A percentile compares a stretch with the other conserved stretches of the same genome.
phyloP scores from a whole-genome alignment of 305 asterid genomes.

The Caryopteris hybrid region DNA sequence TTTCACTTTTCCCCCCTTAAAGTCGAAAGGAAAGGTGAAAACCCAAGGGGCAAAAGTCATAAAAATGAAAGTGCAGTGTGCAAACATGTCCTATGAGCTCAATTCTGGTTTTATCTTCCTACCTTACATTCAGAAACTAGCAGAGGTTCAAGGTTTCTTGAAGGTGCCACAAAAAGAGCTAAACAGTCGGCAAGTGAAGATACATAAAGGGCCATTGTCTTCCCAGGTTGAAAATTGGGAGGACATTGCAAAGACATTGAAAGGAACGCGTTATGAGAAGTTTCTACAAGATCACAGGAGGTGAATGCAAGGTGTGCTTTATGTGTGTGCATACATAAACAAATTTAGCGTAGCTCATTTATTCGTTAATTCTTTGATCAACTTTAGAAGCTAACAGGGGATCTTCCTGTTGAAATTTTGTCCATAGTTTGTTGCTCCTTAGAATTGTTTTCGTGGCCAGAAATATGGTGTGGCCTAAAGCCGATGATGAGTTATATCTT shows the following conservation, averaged over 20 bases:
- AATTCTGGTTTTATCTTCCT: background rate
- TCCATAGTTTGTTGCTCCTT: background rate
- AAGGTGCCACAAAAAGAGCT: conserved; percentile 69
- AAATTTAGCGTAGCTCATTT: conserved; percentile 22
- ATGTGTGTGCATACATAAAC: conserved; percentile 26
- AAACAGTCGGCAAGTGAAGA: conserved; percentile 80
- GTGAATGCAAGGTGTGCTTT: conserved; percentile 21
- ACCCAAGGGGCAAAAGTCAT: no score
- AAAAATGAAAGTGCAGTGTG: no score
- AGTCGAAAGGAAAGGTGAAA: no score
- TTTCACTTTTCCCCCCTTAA: no score
- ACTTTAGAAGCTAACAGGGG: conserved; percentile 29
- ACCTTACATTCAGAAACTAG: conserved; percentile 49
- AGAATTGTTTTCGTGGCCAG: no score
- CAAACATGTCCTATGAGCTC: background rate
- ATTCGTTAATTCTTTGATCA: conserved; percentile 41
- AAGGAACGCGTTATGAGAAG: conserved; percentile 71
- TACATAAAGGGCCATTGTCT: conserved; percentile 75
- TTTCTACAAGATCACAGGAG: conserved; percentile 62
- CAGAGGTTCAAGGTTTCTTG: conserved; percentile 76
- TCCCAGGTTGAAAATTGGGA: conserved; percentile 85
- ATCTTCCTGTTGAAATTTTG: conserved; percentile 36
- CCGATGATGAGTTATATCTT: no score
- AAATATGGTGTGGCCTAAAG: no score
- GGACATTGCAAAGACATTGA: conserved; percentile 61